Conservation (phyloP, 169 alveolate species). For the Cryptosporidium muris region DNA sequence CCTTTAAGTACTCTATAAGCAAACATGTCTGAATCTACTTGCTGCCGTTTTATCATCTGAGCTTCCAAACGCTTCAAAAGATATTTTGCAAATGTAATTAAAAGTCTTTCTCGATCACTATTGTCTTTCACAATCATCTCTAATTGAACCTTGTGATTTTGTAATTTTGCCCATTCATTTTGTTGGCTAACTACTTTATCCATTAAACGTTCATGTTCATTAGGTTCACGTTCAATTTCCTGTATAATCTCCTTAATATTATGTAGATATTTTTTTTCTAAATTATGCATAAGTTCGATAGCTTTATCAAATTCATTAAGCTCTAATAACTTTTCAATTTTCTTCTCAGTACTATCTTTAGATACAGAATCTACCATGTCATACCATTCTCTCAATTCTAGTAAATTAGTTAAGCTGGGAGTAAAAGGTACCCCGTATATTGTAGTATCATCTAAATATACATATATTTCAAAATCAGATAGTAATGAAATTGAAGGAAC, state of each 20-base stretch:
- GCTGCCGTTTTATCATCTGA: slow-evolving; percentile 65
- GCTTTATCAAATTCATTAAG: slow-evolving; percentile 55
- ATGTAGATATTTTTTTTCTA: slow-evolving; percentile 55
- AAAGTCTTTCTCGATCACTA: slow-evolving; percentile 52
- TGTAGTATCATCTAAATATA: slow-evolving; percentile 54
- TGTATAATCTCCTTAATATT: slow-evolving; percentile 42
- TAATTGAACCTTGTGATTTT: slow-evolving; percentile 29
- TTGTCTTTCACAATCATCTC: slow-evolving; percentile 46
- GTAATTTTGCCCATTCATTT: slow-evolving; percentile 63
- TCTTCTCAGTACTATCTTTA: slow-evolving; percentile 49
- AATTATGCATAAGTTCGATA: slow-evolving; percentile 26
- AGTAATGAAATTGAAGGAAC: slow-evolving; percentile 24
- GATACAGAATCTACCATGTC: slow-evolving; percentile 36
- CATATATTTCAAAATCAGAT: slow-evolving; percentile 54
- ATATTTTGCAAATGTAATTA: slow-evolving; percentile 43
- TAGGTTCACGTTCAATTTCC: slow-evolving; percentile 54
- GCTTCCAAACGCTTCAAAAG: slow-evolving; percentile 26
- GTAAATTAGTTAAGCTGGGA: slow-evolving; percentile 34
- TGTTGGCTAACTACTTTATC: slow-evolving; percentile 44
- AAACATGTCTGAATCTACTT: slow-evolving; percentile 60
- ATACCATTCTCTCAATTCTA: slow-evolving; percentile 55
- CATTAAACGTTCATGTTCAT: slow-evolving; percentile 39
- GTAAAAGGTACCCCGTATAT: slow-evolving; percentile 68
- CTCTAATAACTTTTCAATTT: slow-evolving; percentile 61
- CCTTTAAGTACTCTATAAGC: slow-evolving; percentile 49